These are phyloP conservation scores for Pseudofabraea citricarpa DNA, from an alignment of 2,329 filamentous ascomycete genomes.

Conservation along the genomic window DNA sequence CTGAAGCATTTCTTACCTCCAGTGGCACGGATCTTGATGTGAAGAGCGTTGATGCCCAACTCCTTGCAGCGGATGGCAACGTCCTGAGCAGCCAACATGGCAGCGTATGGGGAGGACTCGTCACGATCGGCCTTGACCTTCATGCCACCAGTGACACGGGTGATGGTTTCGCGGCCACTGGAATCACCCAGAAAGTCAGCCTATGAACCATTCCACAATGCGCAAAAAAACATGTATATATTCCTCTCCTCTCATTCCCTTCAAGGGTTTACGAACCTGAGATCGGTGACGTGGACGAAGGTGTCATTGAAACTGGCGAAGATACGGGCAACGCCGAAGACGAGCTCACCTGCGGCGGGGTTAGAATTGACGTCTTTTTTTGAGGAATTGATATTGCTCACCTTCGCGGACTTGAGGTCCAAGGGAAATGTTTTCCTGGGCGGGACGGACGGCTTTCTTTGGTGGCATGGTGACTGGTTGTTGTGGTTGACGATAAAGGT, in stretches of 20 bases:
- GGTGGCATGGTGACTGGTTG: slow-evolving; percentile 74
- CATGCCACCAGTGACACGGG: slow-evolving; percentile 99
- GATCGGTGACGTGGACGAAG: slow-evolving; percentile 98
- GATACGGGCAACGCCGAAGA: slow-evolving; percentile 76
- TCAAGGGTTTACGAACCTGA: slow-evolving; percentile 59
- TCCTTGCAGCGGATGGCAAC: slow-evolving; percentile 87
- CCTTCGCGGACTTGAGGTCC: slow-evolving; percentile 96
- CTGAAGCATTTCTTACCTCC: slow-evolving; percentile 59
- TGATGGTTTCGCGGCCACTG: slow-evolving; percentile 99
- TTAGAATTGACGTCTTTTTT: slow-evolving; percentile 2
- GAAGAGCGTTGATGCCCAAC: slow-evolving; percentile 86
- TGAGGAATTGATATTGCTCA: slow-evolving; percentile 37
- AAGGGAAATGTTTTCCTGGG: slow-evolving; percentile 97
- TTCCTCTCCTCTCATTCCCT: slow-evolving; percentile 10
- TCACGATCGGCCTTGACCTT: slow-evolving; percentile 99
- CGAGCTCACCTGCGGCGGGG: slow-evolving; percentile 56
- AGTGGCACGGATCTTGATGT: slow-evolving; percentile 99
- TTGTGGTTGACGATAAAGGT: slow-evolving; percentile 31
- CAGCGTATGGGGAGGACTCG: slow-evolving; percentile 99
- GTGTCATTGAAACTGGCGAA: slow-evolving; percentile 70
- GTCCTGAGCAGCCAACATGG: slow-evolving; percentile 99
- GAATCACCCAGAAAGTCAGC: slow-evolving; percentile 66
- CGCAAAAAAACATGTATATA: slow-evolving; percentile 7
- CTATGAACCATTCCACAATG: slow-evolving; percentile 35
- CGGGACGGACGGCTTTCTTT: slow-evolving; percentile 80